phyloP scores from a whole-genome alignment of 2,329 filamentous ascomycete genomes.

The Fusarium ambrosium region DNA sequence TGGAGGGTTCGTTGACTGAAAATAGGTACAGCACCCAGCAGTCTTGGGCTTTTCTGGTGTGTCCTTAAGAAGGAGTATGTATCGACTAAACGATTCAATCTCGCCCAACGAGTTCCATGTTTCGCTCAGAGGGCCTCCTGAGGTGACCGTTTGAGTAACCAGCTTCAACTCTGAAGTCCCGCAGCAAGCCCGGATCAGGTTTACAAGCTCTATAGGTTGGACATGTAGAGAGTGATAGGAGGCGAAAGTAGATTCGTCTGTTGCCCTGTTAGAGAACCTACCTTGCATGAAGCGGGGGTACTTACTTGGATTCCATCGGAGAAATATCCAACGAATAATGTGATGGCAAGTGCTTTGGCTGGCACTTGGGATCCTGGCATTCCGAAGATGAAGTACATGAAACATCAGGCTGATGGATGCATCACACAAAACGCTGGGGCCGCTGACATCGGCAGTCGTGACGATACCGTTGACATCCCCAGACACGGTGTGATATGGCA shows the following conservation, averaged over 20 bases:
- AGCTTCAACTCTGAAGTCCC: conserved; percentile 60
- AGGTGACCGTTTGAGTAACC: conserved; percentile 51
- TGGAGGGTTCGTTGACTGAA: conserved; percentile 20
- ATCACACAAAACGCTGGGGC: conserved; percentile 84
- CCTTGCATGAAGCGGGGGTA: not conserved
- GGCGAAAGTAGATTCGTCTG: conserved; percentile 77
- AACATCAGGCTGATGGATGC: conserved; percentile 81
- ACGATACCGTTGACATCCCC: conserved; percentile 81
- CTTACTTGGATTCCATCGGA: conserved; percentile 85
- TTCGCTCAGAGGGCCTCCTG: conserved; percentile 64
- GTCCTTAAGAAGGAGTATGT: conserved; percentile 66
- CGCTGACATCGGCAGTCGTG: conserved; percentile 82
- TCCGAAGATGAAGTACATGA: conserved; percentile 74
- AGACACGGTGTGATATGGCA: conserved; percentile 76
- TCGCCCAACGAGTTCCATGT: conserved; percentile 61
- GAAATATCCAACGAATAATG: conserved; percentile 84
- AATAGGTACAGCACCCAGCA: conserved; percentile 7
- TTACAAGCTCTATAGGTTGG: conserved; percentile 74
- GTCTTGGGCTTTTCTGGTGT: not conserved
- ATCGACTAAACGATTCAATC: conserved; percentile 62
- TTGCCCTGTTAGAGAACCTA: conserved; percentile 12
- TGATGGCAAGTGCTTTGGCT: conserved; percentile 77
- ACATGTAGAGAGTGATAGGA: conserved; percentile 74
- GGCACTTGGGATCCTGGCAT: conserved; percentile 76
- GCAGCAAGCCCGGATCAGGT: conserved; percentile 77